These are phyloP conservation scores for Ilex paraguariensis DNA, from an alignment of 305 asterid species.

Conservation along the genomic window DNA sequence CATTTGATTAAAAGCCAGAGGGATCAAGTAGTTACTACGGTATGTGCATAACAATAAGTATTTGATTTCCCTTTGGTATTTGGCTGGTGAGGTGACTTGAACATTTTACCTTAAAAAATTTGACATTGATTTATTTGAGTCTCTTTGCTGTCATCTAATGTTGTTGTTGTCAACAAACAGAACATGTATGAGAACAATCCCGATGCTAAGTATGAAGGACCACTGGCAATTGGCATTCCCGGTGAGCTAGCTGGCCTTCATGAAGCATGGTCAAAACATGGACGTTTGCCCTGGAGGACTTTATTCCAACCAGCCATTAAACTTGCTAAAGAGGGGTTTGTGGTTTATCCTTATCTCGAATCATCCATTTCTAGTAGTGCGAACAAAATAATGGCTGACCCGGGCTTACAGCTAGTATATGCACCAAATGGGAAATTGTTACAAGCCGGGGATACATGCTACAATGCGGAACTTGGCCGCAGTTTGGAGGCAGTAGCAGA, in stretches of 20 bases:
- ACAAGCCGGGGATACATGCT: constrained; percentile 64
- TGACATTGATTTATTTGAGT: not conserved
- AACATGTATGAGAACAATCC: constrained; percentile 62
- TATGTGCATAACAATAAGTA: no score
- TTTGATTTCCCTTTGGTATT: no score
- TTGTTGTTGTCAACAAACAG: constrained; percentile 27
- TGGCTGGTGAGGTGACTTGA: no score
- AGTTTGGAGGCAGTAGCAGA: constrained; percentile 62
- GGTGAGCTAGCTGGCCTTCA: constrained; percentile 94
- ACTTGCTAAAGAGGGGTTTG: constrained; percentile 73
- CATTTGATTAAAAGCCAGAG: no score
- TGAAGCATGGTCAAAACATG: constrained; percentile 62
- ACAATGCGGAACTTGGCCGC: constrained; percentile 66
- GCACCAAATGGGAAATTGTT: constrained; percentile 64
- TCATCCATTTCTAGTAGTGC: constrained; percentile 21
- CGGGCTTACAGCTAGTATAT: constrained; percentile 52
- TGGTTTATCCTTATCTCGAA: constrained; percentile 54
- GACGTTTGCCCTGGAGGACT: constrained; percentile 70
- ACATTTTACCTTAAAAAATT: no score
- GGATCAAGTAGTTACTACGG: no score
- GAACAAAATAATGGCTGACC: constrained; percentile 41
- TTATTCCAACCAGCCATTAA: constrained; percentile 63
- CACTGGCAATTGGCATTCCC: constrained; percentile 79
- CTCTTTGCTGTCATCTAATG: not conserved
- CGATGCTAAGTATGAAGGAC: constrained; percentile 46